Evolutionary conservation across 1,139 yeast genomes (phyloP), one percentile per base, ranked within the genome.

Genomic region (Pichia cactophila): DNA sequence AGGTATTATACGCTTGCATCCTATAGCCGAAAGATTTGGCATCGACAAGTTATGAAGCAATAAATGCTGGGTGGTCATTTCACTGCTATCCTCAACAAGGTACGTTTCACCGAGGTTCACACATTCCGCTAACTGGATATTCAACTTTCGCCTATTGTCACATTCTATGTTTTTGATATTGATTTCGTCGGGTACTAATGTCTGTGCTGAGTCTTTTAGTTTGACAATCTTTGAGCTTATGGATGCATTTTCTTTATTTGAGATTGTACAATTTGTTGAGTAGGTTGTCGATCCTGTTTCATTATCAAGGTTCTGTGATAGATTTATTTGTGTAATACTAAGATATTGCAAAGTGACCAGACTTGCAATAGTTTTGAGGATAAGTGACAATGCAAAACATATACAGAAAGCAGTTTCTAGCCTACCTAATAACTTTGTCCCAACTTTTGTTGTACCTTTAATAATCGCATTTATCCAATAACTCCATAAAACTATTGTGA

Each of bases 381-480:
- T 10, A 26, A 51, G 5, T 0, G 55, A 53, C 4, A 47, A 6
- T 2, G 43, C 49, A 31, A 53, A 49, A 7, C 47, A 10, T 11
- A 52, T 53, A 2, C 26, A 41, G 10, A 54, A 49, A n/a, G 45
- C 35, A 14, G 49, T 40, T 31, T 42, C 7, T 7, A 53, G 14
- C 17, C 48, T 50, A n/a, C 51, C 33, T 4, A 43, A 6, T 16
- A 43, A 33, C 4, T 46, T 20, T n/a, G 23, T 37, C 10, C 14
- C 14, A 23, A 29, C 26, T n/a, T 33, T n/a, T 6, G 35, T 9
- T 28, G 44, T 31, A 31, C 26, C 23, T 2, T 47, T 49, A 6
- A 51, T 35, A 8, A 49, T 43, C 26, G 47, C 26, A 23, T 51
- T 48, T 20, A 51, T 46, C 54, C 54, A 53, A 33, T 53, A 54